Conservation (phyloP, 116 monocot genomes). For the Cymodocea nodosa region DNA sequence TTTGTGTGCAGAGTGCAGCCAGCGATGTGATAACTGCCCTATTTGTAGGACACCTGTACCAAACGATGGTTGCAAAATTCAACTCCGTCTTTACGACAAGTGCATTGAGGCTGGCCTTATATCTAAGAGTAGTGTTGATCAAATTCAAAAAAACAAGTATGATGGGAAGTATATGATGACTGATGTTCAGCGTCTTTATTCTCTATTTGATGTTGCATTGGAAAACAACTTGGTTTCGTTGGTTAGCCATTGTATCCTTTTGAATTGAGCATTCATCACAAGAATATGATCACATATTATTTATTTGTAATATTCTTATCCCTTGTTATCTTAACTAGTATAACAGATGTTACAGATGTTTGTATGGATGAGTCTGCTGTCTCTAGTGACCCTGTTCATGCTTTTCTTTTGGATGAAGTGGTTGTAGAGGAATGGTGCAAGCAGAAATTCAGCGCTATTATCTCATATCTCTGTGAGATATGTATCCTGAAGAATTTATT, state of each 20-base stretch:
- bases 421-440: conserved; percentile 97
- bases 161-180: conserved; percentile 26
- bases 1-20: conserved; percentile 83
- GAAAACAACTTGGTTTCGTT: conserved; percentile 82
- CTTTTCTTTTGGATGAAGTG: conserved; percentile 96
- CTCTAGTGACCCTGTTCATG: conserved; percentile 84
- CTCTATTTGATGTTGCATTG: conserved; percentile 84
- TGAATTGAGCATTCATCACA: not conserved
- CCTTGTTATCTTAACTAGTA: conserved; percentile 32
- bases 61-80: conserved; percentile 31
- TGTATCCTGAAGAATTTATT: conserved; percentile 51
- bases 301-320: not conserved
- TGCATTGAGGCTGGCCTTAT: conserved; percentile 82
- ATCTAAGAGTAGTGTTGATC: conserved; percentile 41
- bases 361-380: conserved; percentile 96
- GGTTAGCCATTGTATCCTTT: conserved; percentile 95
- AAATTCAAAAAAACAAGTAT: conserved; percentile 56
- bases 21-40: conserved; percentile 78
- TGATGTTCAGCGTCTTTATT: conserved; percentile 72
- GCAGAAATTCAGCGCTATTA: conserved; percentile 29
- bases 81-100: conserved; percentile 69
- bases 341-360: conserved; percentile 80
- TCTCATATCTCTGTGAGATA: conserved; percentile 36
- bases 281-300: too few species aligned
- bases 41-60: conserved; percentile 58